Conservation (phyloP, 768 basidiomycete species). For the Albatrellus ellisii region DNA sequence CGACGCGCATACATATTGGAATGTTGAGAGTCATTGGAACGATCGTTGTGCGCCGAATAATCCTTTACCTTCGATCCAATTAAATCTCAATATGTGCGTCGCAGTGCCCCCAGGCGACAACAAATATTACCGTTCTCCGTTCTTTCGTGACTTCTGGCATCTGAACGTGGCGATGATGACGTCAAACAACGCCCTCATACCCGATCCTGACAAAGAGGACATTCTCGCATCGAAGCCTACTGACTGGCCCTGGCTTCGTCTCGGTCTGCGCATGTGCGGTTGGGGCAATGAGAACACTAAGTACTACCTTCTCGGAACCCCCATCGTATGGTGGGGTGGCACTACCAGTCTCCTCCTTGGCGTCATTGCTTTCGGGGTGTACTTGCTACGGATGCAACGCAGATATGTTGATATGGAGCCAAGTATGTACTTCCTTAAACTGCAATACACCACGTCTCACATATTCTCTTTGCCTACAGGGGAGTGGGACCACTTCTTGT, state of each 20-base stretch:
- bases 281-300: conserved; percentile 84
- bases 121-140: conserved; percentile 81
- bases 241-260: conserved; percentile 87
- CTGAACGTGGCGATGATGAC: conserved; percentile 99
- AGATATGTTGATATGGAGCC: conserved; percentile 88
- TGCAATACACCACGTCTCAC: conserved; percentile 2
- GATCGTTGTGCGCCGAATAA: conserved; percentile 57
- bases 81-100: background rate
- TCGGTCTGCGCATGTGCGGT: conserved; percentile 94
- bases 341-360: conserved; percentile 49
- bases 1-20: conserved; percentile 91
- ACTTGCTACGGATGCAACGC: conserved; percentile 74
- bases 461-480: conserved; percentile 26
- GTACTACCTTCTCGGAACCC: conserved; percentile 91
- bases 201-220: conserved; percentile 97
- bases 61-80: background rate
- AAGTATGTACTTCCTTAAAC: conserved; percentile 31
- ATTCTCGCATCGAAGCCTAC: conserved; percentile 86
- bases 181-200: conserved; percentile 94
- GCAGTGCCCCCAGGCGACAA: conserved; percentile 77
- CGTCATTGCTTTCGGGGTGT: conserved; percentile 41
- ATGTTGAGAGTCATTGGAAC: conserved; percentile 97
- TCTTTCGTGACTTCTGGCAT: conserved; percentile 96
- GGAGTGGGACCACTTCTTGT: conserved; percentile 92
- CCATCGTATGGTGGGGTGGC: conserved; percentile 84